These are phyloP conservation scores for Arctium lappa DNA, from an alignment of 129 eudicot genomes.

Conservation along the genomic window DNA sequence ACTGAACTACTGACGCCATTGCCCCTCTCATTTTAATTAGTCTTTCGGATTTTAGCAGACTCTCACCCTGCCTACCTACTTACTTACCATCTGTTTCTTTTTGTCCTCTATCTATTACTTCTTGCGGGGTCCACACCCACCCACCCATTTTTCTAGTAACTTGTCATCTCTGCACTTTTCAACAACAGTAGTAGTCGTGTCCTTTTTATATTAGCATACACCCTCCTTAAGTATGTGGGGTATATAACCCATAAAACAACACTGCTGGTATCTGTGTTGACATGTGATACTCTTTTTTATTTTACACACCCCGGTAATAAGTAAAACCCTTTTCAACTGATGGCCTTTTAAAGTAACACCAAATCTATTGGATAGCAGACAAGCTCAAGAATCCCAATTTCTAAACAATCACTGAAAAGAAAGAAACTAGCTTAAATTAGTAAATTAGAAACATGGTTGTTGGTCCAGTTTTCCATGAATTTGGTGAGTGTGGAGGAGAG, in stretches of 20 bases:
- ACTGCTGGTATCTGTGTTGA: constrained; percentile 18
- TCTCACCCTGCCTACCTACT: neutral
- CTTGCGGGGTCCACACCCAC: constrained; percentile 11
- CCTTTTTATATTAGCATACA: constrained; percentile 10
- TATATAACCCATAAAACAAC: neutral
- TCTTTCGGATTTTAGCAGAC: constrained; percentile 16
- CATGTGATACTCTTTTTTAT: neutral
- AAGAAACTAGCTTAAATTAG: neutral
- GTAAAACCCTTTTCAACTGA: neutral
- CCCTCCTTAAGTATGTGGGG: neutral
- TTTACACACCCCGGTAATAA: neutral
- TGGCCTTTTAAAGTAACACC: neutral
- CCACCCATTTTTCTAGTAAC: neutral
- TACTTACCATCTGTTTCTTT: constrained; percentile 17
- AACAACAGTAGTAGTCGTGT: neutral
- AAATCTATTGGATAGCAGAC: neutral
- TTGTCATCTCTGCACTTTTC: constrained; percentile 10
- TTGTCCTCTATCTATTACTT: constrained; percentile 27
- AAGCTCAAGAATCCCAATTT: neutral
- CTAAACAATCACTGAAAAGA: neutral
- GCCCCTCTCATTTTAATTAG: constrained; percentile 19
- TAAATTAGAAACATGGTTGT: neutral
- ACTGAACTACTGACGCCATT: constrained; percentile 18
- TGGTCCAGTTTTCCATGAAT: neutral
- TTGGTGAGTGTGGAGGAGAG: too few relatives aligned